Evolutionary conservation across 1,284 basidiomycete genomes (phyloP).

Genomic region (Cerioporus squamosus): DNA sequence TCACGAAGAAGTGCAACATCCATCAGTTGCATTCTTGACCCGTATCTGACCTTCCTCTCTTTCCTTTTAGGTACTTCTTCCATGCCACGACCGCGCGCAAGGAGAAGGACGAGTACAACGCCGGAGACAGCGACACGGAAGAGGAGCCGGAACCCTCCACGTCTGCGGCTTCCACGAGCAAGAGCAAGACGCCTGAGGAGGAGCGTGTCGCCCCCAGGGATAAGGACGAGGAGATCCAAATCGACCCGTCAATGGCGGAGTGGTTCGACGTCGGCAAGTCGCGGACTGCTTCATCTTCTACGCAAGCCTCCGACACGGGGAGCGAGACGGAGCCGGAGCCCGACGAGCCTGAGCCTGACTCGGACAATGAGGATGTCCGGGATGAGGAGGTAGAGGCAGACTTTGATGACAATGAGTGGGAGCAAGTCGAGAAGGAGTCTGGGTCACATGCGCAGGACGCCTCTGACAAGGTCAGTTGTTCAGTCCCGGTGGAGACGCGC

Average conservation of each 20-base stretch:
- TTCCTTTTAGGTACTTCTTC: slow-evolving; percentile 68
- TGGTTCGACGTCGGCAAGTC: slow-evolving; percentile 61
- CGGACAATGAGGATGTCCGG: slow-evolving; percentile 45
- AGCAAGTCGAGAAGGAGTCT: slow-evolving; percentile 12
- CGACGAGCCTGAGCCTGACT: slow-evolving; percentile 55
- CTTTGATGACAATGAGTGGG: slow-evolving; percentile 22
- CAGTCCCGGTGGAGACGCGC: not conserved
- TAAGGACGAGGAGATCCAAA: slow-evolving; percentile 27
- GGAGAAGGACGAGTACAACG: slow-evolving; percentile 37
- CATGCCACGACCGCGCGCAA: slow-evolving; percentile 54
- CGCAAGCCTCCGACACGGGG: slow-evolving; percentile 49
- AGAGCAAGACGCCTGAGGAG: slow-evolving; percentile 16
- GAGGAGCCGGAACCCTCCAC: not conserved
- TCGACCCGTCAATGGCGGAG: slow-evolving; percentile 55
- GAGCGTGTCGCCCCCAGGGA: slow-evolving; percentile 25
- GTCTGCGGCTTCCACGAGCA: slow-evolving; percentile 3
- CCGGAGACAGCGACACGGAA: slow-evolving; percentile 36
- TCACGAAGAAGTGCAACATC: slow-evolving; percentile 70
- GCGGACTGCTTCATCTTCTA: slow-evolving; percentile 1
- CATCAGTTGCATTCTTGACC: not conserved
- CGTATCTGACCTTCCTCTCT: not conserved
- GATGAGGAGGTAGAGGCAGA: slow-evolving; percentile 19
- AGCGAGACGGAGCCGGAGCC: slow-evolving; percentile 69
- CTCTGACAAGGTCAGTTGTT: not conserved
- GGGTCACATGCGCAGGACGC: not conserved